A percentile compares a stretch with the other conserved stretches of the same genome.
phyloP scores from a whole-genome alignment of 495 filamentous ascomycete species.

The Penicillium canariense region DNA sequence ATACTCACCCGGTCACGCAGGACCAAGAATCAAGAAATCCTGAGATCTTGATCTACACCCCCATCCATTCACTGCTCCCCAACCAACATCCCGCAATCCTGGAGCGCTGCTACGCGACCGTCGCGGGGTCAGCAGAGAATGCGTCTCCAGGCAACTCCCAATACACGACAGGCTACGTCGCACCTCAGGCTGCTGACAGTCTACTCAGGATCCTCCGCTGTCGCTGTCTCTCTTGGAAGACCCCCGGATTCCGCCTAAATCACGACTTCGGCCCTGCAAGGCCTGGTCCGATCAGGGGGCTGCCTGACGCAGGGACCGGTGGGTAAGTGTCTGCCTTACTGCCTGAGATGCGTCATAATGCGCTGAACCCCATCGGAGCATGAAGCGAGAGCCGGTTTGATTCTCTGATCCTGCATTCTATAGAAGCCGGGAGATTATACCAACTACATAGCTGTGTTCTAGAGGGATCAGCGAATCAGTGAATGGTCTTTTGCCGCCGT shows the following conservation, averaged over 20 bases:
- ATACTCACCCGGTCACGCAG: too few relatives aligned
- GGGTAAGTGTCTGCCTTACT: background rate
- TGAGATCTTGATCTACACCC: background rate
- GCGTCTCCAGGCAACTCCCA: background rate
- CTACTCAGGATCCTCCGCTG: too few relatives aligned
- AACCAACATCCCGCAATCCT: background rate
- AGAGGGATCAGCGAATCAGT: background rate
- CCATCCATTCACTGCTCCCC: background rate
- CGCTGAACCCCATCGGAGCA: background rate
- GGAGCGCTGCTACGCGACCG: background rate
- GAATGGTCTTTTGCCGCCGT: background rate
- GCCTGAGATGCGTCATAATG: background rate
- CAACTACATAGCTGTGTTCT: background rate
- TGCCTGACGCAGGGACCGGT: background rate
- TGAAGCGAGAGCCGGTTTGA: background rate
- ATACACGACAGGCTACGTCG: too few relatives aligned
- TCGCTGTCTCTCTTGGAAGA: background rate
- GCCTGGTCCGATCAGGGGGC: background rate
- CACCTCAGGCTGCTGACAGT: too few relatives aligned
- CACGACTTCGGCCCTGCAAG: background rate
- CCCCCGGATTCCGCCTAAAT: background rate
- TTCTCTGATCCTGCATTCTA: background rate
- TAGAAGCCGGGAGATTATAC: background rate
- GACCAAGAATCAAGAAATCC: background rate
- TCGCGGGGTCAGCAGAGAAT: background rate